Percentiles rank a stretch among this genome's conserved stretches.
These are phyloP conservation scores for Colletotrichum agaves DNA, from an alignment of 2,329 filamentous ascomycete species.

Conservation along the genomic window DNA sequence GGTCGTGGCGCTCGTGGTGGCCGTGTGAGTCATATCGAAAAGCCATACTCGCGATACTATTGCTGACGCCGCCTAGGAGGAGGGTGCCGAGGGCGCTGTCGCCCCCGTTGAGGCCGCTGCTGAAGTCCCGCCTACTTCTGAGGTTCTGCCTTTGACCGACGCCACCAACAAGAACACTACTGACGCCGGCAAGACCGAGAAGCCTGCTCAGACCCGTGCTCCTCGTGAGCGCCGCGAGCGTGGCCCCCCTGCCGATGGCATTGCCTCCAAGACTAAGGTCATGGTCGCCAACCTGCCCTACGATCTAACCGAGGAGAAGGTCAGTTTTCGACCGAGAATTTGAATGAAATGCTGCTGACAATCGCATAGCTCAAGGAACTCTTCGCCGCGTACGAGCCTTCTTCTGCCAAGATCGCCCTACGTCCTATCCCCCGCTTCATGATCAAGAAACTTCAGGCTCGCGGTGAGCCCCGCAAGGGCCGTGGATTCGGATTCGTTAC, in stretches of 20 bases:
- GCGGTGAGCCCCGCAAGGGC: conserved; percentile 97
- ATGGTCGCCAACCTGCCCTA: conserved; percentile 99
- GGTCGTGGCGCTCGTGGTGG: conserved; percentile 72
- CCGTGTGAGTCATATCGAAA: conserved; percentile 47
- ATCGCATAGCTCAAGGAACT: conserved; percentile 88
- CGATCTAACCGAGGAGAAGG: conserved; percentile 97
- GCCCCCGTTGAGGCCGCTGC: conserved; percentile 52
- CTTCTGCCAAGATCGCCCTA: conserved; percentile 97
- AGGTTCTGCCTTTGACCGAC: conserved; percentile 70
- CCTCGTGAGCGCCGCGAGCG: conserved; percentile 78
- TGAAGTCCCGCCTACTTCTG: conserved; percentile 58
- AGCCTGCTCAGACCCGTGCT: conserved; percentile 61
- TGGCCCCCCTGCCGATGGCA: conserved; percentile 95
- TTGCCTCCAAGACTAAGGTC: conserved; percentile 99
- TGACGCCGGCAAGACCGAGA: conserved; percentile 69
- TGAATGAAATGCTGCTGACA: conserved; percentile 39
- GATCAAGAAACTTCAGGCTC: conserved; percentile 99
- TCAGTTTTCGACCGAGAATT: conserved; percentile 54
- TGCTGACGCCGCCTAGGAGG: conserved; percentile 51
- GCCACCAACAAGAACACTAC: conserved; percentile 68
- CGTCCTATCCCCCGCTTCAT: conserved; percentile 99
- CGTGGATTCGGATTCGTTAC: conserved; percentile 99
- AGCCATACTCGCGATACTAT: background rate
- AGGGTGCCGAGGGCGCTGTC: conserved; percentile 58
- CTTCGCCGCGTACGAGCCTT: conserved; percentile 90